phyloP scores from a whole-genome alignment of 2,329 filamentous ascomycete species.

The Monilinia polystroma region DNA sequence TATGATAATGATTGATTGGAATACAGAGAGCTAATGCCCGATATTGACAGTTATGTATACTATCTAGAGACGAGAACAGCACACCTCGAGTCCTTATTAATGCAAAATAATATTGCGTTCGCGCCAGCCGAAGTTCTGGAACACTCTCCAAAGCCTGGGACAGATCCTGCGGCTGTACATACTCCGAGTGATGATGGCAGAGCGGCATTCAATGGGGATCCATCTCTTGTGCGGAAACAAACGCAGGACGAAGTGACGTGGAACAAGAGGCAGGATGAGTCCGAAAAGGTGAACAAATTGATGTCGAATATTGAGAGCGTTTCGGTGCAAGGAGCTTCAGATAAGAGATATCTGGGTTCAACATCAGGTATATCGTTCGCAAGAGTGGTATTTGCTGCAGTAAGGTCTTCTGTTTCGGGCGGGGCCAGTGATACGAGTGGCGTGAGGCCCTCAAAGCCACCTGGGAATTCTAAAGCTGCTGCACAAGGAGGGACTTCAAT shows the following conservation, averaged over 20 bases:
- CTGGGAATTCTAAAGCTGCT: constrained; percentile 43
- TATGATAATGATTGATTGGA: neutral
- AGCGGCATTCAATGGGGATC: constrained; percentile 29
- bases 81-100: constrained; percentile 76
- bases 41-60: constrained; percentile 72
- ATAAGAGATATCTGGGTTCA: constrained; percentile 78
- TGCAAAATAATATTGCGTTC: constrained; percentile 67
- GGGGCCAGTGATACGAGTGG: constrained; percentile 65
- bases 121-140: constrained; percentile 71
- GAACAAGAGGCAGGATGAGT: constrained; percentile 53
- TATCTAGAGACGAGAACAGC: constrained; percentile 86
- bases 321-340: constrained; percentile 73
- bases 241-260: constrained; percentile 34
- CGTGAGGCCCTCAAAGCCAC: constrained; percentile 56
- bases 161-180: constrained; percentile 35
- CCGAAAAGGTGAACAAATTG: constrained; percentile 62
- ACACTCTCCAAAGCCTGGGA: constrained; percentile 49
- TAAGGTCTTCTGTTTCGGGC: constrained; percentile 69
- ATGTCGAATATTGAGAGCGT: constrained; percentile 72
- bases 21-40: constrained; percentile 5
- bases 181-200: constrained; percentile 38
- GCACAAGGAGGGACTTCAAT: constrained; percentile 69
- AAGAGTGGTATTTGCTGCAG: constrained; percentile 87
- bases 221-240: constrained; percentile 28
- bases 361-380: constrained; percentile 93